Evolutionary conservation across 371 early-diverging fungal species (phyloP), one percentile per base, ranked within the genome.

Genomic region (Mortierella sp.): DNA sequence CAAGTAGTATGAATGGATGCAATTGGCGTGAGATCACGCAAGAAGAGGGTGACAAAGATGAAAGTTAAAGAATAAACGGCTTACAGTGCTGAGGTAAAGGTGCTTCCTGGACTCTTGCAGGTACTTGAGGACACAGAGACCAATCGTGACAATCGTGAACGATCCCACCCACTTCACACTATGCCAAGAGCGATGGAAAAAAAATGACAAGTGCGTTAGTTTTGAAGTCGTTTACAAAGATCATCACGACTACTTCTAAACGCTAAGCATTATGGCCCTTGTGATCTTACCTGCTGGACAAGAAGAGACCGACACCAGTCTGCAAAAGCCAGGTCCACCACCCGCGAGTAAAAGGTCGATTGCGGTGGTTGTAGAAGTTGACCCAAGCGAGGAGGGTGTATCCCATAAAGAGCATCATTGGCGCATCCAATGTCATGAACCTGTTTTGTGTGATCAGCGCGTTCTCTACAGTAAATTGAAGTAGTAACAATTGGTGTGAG

Each of bases 161-260:
- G 98, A 91, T 0, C 99, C 99, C 26, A 99, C 98, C 99, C 99
- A 99, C 88, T 99, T 99, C 9, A 99, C 96, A 90, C 99, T 99
- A 65, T 71, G 1, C 19, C 28, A 21, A 70, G 21, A 19, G 8
- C 13, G n/a, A 13, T 24, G 2, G 1, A 45, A 26, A 34, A 9
- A 16, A 68, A 68, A 21, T 31, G 47, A 1, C 44, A 34, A 9
- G 31, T 3, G 42, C 47, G 21, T 21, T n/a, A 19, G 38, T 47
- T 21, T 52, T 52, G 52, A n/a, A 42, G 44, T 28, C 16, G n/a
- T 14, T 65, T 63, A 55, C 1, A 38, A 38, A 3, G 42, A 38
- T 5, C 42, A 38, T 38, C 42, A 38, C 1, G 42, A 3, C 3
- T 38, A 48, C 50, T 10, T 48, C 42, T 48, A 48, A 48, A 38